These are phyloP conservation scores for Diaporthe capsici DNA, from an alignment of 2,329 filamentous ascomycete genomes.

Conservation along the genomic window DNA sequence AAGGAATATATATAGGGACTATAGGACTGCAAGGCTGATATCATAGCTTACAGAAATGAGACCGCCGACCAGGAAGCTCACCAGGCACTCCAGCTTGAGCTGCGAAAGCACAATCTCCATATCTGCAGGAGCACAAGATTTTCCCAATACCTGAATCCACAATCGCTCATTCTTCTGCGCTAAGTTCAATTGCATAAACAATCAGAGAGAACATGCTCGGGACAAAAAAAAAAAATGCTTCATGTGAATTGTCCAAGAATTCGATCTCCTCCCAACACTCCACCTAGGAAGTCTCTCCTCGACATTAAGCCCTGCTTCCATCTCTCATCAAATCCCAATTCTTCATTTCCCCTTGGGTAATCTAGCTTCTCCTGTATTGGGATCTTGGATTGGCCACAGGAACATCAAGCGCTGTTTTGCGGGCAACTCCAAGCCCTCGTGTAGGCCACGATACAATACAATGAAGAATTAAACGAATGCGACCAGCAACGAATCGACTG, in stretches of 20 bases:
- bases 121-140: too few relatives aligned
- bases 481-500: background rate
- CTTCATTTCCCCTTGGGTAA: background rate
- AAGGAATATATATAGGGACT: too few relatives aligned
- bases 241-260: background rate
- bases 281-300: background rate
- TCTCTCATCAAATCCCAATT: background rate
- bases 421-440: background rate
- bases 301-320: too few relatives aligned
- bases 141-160: too few relatives aligned
- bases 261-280: background rate
- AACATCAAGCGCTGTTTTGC: background rate
- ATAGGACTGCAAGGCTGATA: too few relatives aligned
- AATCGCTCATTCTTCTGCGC: too few relatives aligned
- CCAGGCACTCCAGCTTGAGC: too few relatives aligned
- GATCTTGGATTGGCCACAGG: background rate
- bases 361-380: background rate
- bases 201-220: background rate
- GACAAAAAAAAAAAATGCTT: background rate
- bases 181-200: background rate
- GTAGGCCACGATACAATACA: background rate
- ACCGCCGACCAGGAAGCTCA: too few relatives aligned
- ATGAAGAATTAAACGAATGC: background rate
- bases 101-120: too few relatives aligned
- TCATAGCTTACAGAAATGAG: too few relatives aligned